phyloP scores from a whole-genome alignment of 768 basidiomycete genomes.

The Mycena vitilis region DNA sequence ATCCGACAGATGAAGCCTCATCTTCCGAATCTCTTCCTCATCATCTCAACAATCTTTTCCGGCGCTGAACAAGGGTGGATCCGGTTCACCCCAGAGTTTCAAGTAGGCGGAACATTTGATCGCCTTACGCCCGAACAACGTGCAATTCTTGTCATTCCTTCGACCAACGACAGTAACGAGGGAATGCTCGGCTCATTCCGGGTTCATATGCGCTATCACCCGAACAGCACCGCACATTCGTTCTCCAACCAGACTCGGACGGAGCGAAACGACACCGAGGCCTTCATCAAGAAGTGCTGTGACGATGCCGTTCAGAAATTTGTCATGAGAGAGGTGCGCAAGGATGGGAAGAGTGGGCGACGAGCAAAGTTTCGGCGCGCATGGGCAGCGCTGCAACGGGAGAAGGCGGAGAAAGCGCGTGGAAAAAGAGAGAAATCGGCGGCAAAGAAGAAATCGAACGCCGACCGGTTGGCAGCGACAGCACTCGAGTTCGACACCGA shows the following conservation, averaged over 20 bases:
- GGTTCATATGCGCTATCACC: neutral
- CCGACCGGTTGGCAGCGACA: neutral
- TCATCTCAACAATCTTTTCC: constrained; percentile 1
- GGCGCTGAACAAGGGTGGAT: neutral
- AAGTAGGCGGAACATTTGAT: constrained; percentile 14
- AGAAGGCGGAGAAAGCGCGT: neutral
- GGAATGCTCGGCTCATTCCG: constrained; percentile 13
- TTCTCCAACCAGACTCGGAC: constrained; percentile 1
- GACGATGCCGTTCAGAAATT: neutral
- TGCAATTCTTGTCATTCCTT: constrained; percentile 21
- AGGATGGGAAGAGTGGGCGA: neutral
- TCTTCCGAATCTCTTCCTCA: neutral
- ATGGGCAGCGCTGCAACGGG: neutral
- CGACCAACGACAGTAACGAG: constrained; percentile 40
- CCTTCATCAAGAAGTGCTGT: constrained; percentile 8
- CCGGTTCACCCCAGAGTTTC: neutral
- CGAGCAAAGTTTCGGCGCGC: neutral
- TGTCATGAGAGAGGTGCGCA: neutral
- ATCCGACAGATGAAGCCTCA: neutral
- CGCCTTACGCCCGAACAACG: constrained; percentile 37
- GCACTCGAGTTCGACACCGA: neutral
- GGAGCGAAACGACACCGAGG: neutral
- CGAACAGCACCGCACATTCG: neutral
- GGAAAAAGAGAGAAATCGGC: neutral
- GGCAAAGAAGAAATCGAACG: constrained; percentile 1